A percentile compares a stretch with the other conserved stretches of the same genome.
phyloP scores from a whole-genome alignment of 202 grass and related monocot genomes.

The Musa balbisiana region DNA sequence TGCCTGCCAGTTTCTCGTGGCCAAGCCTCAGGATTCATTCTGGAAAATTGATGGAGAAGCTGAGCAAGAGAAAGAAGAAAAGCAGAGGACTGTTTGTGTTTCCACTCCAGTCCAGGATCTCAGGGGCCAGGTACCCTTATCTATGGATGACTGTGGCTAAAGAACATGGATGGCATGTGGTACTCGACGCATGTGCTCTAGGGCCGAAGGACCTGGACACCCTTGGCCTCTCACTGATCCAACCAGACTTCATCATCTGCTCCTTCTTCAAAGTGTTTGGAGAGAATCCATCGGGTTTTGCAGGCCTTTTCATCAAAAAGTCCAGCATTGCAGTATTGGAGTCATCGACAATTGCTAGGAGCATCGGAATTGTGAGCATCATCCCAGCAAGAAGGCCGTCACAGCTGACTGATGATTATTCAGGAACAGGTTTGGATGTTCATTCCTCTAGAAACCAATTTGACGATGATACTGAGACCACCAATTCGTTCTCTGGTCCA shows the following conservation, averaged over 20 bases:
- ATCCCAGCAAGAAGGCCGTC: slow-evolving; percentile 62
- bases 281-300: slow-evolving; percentile 88
- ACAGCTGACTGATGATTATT: slow-evolving; percentile 36
- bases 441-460: slow-evolving; percentile 15
- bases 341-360: slow-evolving; percentile 61
- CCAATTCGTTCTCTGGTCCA: slow-evolving; percentile 67
- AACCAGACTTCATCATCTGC: slow-evolving; percentile 92
- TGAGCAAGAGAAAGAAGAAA: slow-evolving; percentile 34
- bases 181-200: slow-evolving; percentile 69
- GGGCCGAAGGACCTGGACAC: slow-evolving; percentile 91
- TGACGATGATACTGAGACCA: slow-evolving; percentile 46
- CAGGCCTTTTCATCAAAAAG: slow-evolving; percentile 69
- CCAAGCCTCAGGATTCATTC: slow-evolving; percentile 68
- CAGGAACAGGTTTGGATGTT: slow-evolving; percentile 30
- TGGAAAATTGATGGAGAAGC: slow-evolving; percentile 52
- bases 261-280: slow-evolving; percentile 97
- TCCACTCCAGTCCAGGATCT: slow-evolving; percentile 72
- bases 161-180: slow-evolving; percentile 79
- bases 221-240: slow-evolving; percentile 73
- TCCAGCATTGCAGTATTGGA: slow-evolving; percentile 56
- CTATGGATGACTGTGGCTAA: slow-evolving; percentile 82
- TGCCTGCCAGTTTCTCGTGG: slow-evolving; percentile 64
- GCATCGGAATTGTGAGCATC: slow-evolving; percentile 79
- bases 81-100: slow-evolving; percentile 67
- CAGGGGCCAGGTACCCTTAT: slow-evolving; percentile 76